Percentiles rank a stretch among this genome's conserved stretches.
phyloP scores from a whole-genome alignment of 2,329 filamentous ascomycete genomes.

The Simplicillium sp. region DNA sequence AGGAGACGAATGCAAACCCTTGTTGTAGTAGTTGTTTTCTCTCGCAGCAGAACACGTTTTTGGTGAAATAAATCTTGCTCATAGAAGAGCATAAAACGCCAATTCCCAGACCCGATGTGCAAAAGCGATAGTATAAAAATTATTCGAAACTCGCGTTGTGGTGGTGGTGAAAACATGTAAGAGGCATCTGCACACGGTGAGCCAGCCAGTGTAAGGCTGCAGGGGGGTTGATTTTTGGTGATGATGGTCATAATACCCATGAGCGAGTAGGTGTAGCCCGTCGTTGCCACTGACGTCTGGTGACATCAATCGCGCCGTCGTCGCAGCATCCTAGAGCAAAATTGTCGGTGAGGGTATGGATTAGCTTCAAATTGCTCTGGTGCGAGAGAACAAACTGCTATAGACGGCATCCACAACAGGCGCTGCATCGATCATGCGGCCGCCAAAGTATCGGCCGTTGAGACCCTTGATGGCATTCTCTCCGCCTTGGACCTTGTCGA shows the following conservation, averaged over 20 bases:
- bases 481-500: slow-evolving; percentile 88
- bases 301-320: too few species aligned
- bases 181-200: too few species aligned
- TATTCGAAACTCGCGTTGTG: too few species aligned
- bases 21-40: slow-evolving; percentile 2
- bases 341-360: slow-evolving; percentile 25
- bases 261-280: not conserved
- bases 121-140: too few species aligned
- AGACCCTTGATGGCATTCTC: slow-evolving; percentile 97
- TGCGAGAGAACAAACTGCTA: slow-evolving; percentile 88
- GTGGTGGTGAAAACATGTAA: too few species aligned
- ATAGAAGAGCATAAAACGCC: too few species aligned
- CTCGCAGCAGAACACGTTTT: too few species aligned
- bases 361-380: slow-evolving; percentile 68
- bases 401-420: slow-evolving; percentile 98
- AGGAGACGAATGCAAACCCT: slow-evolving; percentile 7
- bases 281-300: not conserved
- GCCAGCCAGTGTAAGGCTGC: too few species aligned
- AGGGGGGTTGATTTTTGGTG: not conserved
- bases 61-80: too few species aligned
- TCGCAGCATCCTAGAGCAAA: slow-evolving; percentile 4
- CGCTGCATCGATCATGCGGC: slow-evolving; percentile 83
- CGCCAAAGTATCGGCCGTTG: slow-evolving; percentile 93
- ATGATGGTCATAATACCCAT: not conserved
- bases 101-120: too few species aligned